phyloP scores from a whole-genome alignment of 1,284 basidiomycete genomes.

The Puccinia polysora region DNA sequence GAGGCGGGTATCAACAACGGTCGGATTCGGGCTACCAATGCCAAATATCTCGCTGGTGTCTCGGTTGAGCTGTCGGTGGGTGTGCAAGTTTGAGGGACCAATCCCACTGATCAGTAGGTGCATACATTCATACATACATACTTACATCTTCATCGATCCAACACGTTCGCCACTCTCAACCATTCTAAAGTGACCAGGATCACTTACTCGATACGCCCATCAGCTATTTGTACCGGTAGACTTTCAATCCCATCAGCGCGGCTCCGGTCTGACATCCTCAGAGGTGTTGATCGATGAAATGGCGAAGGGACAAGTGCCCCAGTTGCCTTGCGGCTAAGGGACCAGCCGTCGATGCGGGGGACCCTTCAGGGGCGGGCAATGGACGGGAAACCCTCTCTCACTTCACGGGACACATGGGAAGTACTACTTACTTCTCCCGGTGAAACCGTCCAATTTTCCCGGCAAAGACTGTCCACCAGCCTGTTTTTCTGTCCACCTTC shows the following conservation, averaged over 20 bases:
- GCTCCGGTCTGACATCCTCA: too few species aligned
- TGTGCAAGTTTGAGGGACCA: neutral
- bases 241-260: neutral
- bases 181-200: neutral
- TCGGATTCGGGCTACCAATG: slow-evolving; percentile 21
- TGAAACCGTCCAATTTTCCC: too few species aligned
- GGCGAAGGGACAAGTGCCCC: too few species aligned
- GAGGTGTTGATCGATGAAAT: too few species aligned
- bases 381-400: too few species aligned
- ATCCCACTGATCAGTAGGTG: neutral
- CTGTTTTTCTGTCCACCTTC: too few species aligned
- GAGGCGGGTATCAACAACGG: slow-evolving; percentile 15
- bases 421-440: too few species aligned
- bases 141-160: neutral
- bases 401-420: too few species aligned
- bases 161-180: neutral
- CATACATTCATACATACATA: neutral
- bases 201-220: slow-evolving; percentile 26
- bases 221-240: slow-evolving; percentile 4
- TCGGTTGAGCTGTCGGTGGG: neutral
- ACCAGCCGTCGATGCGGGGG: too few species aligned
- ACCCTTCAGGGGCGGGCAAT: too few species aligned
- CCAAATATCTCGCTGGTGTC: slow-evolving; percentile 18
- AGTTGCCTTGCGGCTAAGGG: too few species aligned
- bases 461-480: too few species aligned